Evolutionary conservation across 345 rosid species (phyloP).

Genomic region (Syzygium aqueum): DNA sequence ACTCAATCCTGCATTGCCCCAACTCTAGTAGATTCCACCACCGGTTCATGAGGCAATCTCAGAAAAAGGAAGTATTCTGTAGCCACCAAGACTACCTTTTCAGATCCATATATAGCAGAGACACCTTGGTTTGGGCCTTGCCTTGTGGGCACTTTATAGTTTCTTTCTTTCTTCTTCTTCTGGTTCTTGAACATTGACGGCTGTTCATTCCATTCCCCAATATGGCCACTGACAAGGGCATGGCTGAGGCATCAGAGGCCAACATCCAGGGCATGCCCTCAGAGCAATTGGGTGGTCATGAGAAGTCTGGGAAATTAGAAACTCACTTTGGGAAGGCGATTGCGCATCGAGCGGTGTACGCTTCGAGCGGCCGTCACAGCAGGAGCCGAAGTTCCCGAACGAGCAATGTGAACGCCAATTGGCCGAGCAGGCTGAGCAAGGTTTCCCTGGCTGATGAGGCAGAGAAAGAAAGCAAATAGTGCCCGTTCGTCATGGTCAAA

Average conservation of each 20-base stretch:
- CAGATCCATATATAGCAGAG: background rate
- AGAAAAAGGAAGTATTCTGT: background rate
- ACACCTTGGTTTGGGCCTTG: background rate
- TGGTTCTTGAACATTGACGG: background rate
- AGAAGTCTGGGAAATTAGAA: background rate
- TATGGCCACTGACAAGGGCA: background rate
- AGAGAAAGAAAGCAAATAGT: background rate
- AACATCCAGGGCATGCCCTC: background rate
- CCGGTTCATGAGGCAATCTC: background rate
- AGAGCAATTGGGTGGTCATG: background rate
- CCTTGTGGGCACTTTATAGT: background rate
- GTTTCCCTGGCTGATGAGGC: constrained; percentile 2
- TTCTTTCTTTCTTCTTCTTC: background rate
- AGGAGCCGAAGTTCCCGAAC: background rate
- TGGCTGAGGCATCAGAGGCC: background rate
- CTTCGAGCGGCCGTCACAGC: background rate
- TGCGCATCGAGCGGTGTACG: background rate
- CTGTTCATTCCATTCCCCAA: background rate
- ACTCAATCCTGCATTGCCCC: background rate
- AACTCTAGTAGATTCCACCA: background rate
- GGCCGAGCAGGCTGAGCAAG: constrained; percentile 32
- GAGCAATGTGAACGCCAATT: background rate
- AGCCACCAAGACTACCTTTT: background rate
- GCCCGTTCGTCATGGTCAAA: background rate
- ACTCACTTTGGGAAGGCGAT: background rate